Evolutionary conservation across 164 flowering plant genomes (phyloP), one percentile per base, ranked within the genome.

Genomic region (Sedum album): DNA sequence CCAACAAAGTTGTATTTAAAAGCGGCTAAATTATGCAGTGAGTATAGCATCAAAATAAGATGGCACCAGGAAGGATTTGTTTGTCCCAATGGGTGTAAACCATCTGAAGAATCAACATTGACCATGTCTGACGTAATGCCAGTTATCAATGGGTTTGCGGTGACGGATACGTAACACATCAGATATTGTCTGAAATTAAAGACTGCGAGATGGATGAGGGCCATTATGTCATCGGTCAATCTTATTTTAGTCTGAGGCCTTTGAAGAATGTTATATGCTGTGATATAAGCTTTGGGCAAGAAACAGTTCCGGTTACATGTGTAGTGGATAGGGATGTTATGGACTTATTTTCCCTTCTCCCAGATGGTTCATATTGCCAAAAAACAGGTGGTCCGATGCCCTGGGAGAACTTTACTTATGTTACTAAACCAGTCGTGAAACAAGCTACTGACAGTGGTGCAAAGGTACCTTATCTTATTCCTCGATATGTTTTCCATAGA

Each of bases 1-100:
- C 96, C 99, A 2, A 87, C 88, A 55, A 81, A 82, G 35, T 63
- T 92, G 61, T 90, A 82, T 74, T 79, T 95, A 28, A 92, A 83
- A 79, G 99, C 98, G 9, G 99, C 94, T 41, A 92, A 88, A 70
- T 85, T 95, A 23, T 95, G 99, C 75, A 87, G 97, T 73, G 99
- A 95, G 77, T 81, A 88, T 69, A 83, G 81, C 66, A 81, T 88
- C 71, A 75, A 67, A 68, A 86, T 88, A 42, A 72, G 80, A 42
- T 92, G 99, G 99, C 96, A 95, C 76, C 82, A 39, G 62, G 94
- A 92, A 11, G 88, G 85, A 44, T 92, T 79, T 73, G 69, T 80
- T 71, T 95, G 99, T 75, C 87, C 96, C 17, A 90, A 74, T 73
- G 95, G 97, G 68, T 95, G 97, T 74, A 78, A 68, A 75, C 76